Conservation (phyloP, 2,329 filamentous ascomycete genomes). For the Hansfordia pulvinata region DNA sequence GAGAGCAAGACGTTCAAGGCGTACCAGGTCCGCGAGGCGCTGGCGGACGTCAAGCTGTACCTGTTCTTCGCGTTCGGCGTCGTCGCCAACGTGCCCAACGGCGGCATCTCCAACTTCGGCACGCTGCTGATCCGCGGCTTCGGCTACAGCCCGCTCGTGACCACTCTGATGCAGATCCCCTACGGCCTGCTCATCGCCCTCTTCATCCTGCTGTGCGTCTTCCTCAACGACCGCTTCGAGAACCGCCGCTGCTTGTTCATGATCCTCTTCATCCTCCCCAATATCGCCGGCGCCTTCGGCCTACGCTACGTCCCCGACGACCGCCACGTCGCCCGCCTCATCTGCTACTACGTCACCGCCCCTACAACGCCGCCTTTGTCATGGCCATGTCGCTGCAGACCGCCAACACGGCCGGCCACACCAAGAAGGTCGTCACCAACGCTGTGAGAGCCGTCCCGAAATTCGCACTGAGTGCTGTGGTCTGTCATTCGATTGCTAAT, state of each 20-base stretch:
- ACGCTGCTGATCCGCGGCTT: constrained; percentile 46
- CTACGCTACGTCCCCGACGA: constrained; percentile 36
- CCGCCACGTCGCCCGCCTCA: constrained; percentile 36
- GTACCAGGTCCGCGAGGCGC: constrained; percentile 40
- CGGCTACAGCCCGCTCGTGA: constrained; percentile 29
- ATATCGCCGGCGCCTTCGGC: constrained; percentile 43
- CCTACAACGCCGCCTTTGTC: constrained; percentile 3
- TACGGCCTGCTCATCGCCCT: constrained; percentile 22
- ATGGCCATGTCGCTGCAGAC: constrained; percentile 9
- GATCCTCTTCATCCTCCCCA: constrained; percentile 42
- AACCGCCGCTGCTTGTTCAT: constrained; percentile 38
- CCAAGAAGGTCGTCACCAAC: constrained; percentile 9
- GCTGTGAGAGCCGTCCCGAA: too few species aligned
- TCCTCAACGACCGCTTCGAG: constrained; percentile 22
- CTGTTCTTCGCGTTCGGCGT: constrained; percentile 40
- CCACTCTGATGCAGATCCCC: constrained; percentile 23
- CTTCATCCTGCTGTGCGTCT: constrained; percentile 25
- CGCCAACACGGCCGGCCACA: constrained; percentile 12
- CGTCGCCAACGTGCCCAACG: constrained; percentile 40
- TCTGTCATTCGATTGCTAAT: too few species aligned
- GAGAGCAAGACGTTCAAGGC: constrained; percentile 42
- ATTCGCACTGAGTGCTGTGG: too few species aligned
- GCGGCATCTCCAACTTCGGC: constrained; percentile 46
- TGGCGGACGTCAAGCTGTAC: constrained; percentile 43
- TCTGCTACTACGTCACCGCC: constrained; percentile 30